Percentiles rank a stretch among this genome's conserved stretches.
Evolutionary conservation across 2,329 filamentous ascomycete species (phyloP).

Genomic region (Fusarium abutilonis): DNA sequence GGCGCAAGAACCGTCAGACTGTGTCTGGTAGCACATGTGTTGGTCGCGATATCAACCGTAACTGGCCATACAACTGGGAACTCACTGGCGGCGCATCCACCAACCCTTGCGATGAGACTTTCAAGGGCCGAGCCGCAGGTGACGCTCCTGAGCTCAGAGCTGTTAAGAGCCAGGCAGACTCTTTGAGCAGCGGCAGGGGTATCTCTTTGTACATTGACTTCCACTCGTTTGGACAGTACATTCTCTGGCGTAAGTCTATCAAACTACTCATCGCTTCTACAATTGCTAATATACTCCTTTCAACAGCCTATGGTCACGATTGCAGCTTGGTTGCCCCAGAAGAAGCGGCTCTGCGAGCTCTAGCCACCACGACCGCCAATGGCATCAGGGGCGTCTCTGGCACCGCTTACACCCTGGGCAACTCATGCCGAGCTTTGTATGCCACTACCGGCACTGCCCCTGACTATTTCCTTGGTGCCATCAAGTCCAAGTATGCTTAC

Average conservation of each 20-base stretch:
- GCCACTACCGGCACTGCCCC: conserved; percentile 59
- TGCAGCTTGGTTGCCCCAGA: conserved; percentile 27
- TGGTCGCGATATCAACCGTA: conserved; percentile 67
- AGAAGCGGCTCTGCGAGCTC: conserved; percentile 17
- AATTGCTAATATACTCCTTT: too few relatives aligned
- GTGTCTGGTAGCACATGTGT: conserved; percentile 55
- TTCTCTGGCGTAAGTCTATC: conserved; percentile 68
- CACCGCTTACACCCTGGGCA: conserved; percentile 49
- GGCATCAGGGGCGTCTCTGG: conserved; percentile 23
- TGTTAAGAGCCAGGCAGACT: conserved; percentile 50
- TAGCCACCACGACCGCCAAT: conserved; percentile 23
- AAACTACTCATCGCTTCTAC: conserved; percentile 36
- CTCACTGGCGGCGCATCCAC: conserved; percentile 60
- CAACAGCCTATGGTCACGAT: conserved; percentile 52
- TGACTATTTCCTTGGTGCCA: conserved; percentile 57
- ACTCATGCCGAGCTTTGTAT: conserved; percentile 70
- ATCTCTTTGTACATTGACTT: conserved; percentile 72
- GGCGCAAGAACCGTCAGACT: conserved; percentile 68
- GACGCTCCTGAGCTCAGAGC: conserved; percentile 63
- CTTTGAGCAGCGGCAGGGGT: conserved; percentile 50
- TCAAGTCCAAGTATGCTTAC: conserved; percentile 55
- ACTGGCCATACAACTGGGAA: conserved; percentile 67
- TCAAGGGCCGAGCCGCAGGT: conserved; percentile 54
- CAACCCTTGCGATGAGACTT: conserved; percentile 62
- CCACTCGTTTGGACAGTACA: conserved; percentile 70